Conservation (phyloP, 1,139 yeast species). For the Ogataea hybrid region DNA sequence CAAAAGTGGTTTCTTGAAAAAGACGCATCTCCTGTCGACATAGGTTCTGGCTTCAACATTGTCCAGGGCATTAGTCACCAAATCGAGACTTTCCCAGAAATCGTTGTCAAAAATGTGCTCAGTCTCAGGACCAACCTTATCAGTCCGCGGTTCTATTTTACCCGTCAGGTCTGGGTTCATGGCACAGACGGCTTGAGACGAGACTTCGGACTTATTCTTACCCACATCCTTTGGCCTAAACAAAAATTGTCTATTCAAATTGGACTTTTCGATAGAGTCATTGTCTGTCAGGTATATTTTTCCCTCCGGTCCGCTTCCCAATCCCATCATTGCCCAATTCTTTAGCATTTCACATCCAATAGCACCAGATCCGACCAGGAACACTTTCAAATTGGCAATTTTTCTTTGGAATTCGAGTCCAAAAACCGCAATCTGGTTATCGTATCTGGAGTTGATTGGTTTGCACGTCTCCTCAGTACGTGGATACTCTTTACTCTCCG, state of each 20-base stretch:
- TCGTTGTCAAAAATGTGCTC: conserved; percentile 80
- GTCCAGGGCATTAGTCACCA: conserved; percentile 95
- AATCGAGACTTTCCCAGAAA: conserved; percentile 83
- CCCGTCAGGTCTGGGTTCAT: conserved; percentile 87
- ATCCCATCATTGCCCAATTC: conserved; percentile 97
- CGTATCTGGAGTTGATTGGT: conserved; percentile 83
- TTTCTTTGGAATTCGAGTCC: conserved; percentile 75
- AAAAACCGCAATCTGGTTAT: conserved; percentile 89
- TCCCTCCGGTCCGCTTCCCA: conserved; percentile 91
- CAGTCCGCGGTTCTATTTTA: conserved; percentile 71
- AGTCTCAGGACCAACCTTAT: conserved; percentile 92
- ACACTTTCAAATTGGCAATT: conserved; percentile 74
- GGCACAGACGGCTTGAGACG: conserved; percentile 74
- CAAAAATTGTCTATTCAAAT: conserved; percentile 91
- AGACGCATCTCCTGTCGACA: conserved; percentile 95
- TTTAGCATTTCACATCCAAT: conserved; percentile 99
- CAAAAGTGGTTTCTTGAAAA: conserved; percentile 83
- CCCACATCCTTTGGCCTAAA: conserved; percentile 96
- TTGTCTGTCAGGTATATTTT: conserved; percentile 84
- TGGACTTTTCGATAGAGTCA: conserved; percentile 93
- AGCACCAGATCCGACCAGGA: conserved; percentile 97
- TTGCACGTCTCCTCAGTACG: conserved; percentile 71
- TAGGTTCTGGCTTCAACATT: conserved; percentile 97
- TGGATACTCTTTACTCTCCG: conserved; percentile 52
- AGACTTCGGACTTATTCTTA: conserved; percentile 83